Base-by-base conservation (phyloP, 768 basidiomycete genomes). In the Suillus brevipes region DNA sequence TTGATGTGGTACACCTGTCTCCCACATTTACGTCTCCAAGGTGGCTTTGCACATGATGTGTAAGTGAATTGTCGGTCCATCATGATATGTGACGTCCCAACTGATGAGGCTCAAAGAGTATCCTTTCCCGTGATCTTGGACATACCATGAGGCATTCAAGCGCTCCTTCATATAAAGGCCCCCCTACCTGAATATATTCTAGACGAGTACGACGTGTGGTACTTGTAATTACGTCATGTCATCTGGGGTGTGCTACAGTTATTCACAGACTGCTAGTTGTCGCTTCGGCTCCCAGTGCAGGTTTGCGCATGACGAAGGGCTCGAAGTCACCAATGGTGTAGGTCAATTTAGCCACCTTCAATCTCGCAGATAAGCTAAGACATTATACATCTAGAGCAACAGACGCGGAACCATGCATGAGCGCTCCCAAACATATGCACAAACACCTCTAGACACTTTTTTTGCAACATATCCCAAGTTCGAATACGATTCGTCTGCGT, bases 371-470 rank as follows among this genome's bases (percentile, higher is more conserved):
- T 4, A 18, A 2, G 9, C 57, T 40, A 40, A 58, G 25, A 40
- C 6, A 40, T 57, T n/a, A 36, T 14, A 3, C 37, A 37, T 57
- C n/a, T 37, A 57, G 55, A 57, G 6, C n/a, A 37, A 37, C 6
- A 36, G 25, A 3, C 49, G 12, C 10, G 20, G 9, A 13, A 31
- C 10, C 40, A 31, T 7, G 28, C 18, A 57, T 59, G 31, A 61
- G 45, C 60, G 12, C 25, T 45, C 45, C 36, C 1, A 42, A 16
- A 50, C 59, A 49, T 5, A 13, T 20, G 10, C 34, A 12, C 45
- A 45, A 16, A 7, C 66, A 10, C 70, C 75, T 20, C 73, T 76
- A 58, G 70, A 69, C 5, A 59, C 53, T 0, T 76, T 77, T 63
- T 76, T 74, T 53, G 68, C 31, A 12, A 66, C 47, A 18, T 74